phyloP scores from a whole-genome alignment of 306 rosid species.

The Chamaecrista fasciculata region DNA sequence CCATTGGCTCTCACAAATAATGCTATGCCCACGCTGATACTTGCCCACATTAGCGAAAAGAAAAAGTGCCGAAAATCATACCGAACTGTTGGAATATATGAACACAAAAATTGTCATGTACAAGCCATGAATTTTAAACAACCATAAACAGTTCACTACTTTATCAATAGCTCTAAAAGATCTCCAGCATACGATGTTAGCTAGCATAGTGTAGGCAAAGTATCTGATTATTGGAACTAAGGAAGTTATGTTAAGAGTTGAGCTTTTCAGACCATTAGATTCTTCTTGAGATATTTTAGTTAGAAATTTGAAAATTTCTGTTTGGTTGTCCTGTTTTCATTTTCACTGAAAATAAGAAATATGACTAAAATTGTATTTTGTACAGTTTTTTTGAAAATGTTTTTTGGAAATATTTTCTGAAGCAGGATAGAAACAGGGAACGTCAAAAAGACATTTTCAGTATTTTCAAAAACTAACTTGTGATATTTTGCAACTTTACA shows the following conservation, averaged over 20 bases:
- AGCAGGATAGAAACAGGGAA: too few relatives aligned
- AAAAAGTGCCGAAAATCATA: constrained; percentile 78
- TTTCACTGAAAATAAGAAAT: too few relatives aligned
- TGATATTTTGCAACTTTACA: too few relatives aligned
- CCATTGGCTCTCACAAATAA: constrained; percentile 89
- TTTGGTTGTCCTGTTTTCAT: too few relatives aligned
- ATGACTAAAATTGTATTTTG: too few relatives aligned
- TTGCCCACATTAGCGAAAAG: constrained; percentile 84
- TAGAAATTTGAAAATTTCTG: too few relatives aligned
- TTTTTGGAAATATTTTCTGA: too few relatives aligned
- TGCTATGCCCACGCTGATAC: constrained; percentile 71
- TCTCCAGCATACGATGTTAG: constrained; percentile 13
- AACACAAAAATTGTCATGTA: background rate
- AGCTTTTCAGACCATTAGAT: background rate
- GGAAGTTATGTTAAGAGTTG: background rate
- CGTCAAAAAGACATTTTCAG: too few relatives aligned
- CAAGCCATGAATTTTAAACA: constrained; percentile 14
- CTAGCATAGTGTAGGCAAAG: constrained; percentile 8
- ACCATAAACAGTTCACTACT: background rate
- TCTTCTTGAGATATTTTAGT: background rate
- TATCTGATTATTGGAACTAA: constrained; percentile 12
- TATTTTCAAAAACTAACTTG: too few relatives aligned
- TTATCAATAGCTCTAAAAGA: background rate
- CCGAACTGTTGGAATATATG: constrained; percentile 47
- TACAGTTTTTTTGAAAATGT: too few relatives aligned